Conservation (phyloP, 2,329 filamentous ascomycete genomes). For the Zasmidium cellare region DNA sequence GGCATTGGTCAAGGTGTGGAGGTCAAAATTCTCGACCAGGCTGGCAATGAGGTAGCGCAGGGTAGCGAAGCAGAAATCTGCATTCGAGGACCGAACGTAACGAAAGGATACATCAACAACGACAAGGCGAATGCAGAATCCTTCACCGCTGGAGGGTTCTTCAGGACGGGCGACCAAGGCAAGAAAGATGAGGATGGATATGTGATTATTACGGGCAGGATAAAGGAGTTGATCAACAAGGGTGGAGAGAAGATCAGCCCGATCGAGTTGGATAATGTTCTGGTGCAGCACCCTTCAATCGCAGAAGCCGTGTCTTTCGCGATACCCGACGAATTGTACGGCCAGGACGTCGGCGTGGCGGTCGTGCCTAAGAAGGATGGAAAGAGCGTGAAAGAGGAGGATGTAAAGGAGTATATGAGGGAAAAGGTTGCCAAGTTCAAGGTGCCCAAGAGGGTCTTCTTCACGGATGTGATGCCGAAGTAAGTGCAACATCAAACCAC, state of each 20-base stretch:
- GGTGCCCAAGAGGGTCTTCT: slow-evolving; percentile 81
- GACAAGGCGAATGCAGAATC: slow-evolving; percentile 70
- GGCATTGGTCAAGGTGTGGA: slow-evolving; percentile 83
- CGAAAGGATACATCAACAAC: slow-evolving; percentile 84
- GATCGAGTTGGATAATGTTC: slow-evolving; percentile 81
- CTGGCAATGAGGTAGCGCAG: slow-evolving; percentile 66
- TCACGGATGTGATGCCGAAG: slow-evolving; percentile 81
- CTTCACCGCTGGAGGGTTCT: slow-evolving; percentile 75
- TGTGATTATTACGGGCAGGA: slow-evolving; percentile 82
- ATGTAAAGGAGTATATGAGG: slow-evolving; percentile 67
- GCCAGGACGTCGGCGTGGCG: slow-evolving; percentile 77
- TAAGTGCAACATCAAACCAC: slow-evolving; percentile 41
- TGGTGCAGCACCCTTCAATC: slow-evolving; percentile 71
- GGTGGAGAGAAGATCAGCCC: slow-evolving; percentile 88
- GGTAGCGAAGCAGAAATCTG: slow-evolving; percentile 79
- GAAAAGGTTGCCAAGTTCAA: slow-evolving; percentile 80
- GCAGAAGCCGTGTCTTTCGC: slow-evolving; percentile 82
- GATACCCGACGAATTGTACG: slow-evolving; percentile 78
- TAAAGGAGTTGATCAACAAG: slow-evolving; percentile 92
- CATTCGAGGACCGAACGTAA: slow-evolving; percentile 80
- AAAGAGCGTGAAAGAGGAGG: slow-evolving; percentile 51
- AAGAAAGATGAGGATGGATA: slow-evolving; percentile 79
- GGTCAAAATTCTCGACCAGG: slow-evolving; percentile 71
- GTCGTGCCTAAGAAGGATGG: slow-evolving; percentile 69
- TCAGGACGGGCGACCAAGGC: slow-evolving; percentile 85